Base-by-base conservation (phyloP, 1,139 yeast genomes). In the Diutina mesorugosa region DNA sequence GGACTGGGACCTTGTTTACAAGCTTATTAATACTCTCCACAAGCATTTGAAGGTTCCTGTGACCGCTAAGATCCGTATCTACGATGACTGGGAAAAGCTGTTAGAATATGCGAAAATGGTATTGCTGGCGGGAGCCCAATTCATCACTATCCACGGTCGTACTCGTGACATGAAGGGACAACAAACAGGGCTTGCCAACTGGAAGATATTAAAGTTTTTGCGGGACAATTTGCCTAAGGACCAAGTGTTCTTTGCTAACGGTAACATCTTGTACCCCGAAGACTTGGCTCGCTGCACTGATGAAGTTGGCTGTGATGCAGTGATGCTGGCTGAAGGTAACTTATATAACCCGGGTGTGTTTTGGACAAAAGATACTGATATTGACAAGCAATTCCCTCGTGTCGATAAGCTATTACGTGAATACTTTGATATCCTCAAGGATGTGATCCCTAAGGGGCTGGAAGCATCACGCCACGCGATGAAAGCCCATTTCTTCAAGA, bases 131-230 rank as follows among this genome's bases (percentile, higher is more conserved):
- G 99, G 99, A 7, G 99, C 99, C 0, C 97, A 90, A 70, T 89
- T 93, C 66, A 73, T 95, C 51, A 90, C 98, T 1, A 87, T 95
- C 6, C 99, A 95, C 69, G 98, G 98, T 2, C 79, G 99, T 64
- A 87, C 98, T 1, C 78, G 99, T 61, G 99, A 91, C 60, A 95
- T 91, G 95, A 93, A 93, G 69, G 99, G 99, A 5, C 98, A 91
- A 68, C 79, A 82, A 59, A 91, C 99, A 0, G 99, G 99, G 0
- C 72, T 95, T 56, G 99, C 99, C 1, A 91, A 93, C 71, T 93
- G 99, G 98, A 78, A 83, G 35, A 78, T 85, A 38, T 79, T 95
- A 60, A 80, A 76, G 62, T 89, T 83, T 66, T 69, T 95, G 50
- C 75, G 95, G 56, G 95, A 90, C 47, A 86, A 88, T 61, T 73